A percentile compares a stretch with the other conserved stretches of the same genome.
These are phyloP conservation scores for Davidsoniella eucalypti DNA, from an alignment of 2,329 filamentous ascomycete genomes.

Conservation along the genomic window DNA sequence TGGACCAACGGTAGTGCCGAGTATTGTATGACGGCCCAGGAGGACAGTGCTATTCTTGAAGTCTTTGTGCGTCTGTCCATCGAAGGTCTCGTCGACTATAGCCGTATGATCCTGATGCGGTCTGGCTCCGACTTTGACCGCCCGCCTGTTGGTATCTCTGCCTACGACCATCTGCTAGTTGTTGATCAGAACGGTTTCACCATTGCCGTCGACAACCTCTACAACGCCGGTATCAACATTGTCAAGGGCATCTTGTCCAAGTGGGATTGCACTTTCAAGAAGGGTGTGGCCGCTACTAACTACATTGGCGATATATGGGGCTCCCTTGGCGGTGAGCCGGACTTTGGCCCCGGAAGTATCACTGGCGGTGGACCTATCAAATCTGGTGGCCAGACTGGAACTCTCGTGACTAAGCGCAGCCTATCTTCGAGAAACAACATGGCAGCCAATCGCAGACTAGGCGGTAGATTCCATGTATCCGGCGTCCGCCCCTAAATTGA, in stretches of 20 bases:
- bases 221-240: constrained; percentile 46
- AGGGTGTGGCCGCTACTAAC: constrained; percentile 41
- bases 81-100: constrained; percentile 44
- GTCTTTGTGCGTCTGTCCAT: constrained; percentile 44
- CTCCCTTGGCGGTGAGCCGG: constrained; percentile 45
- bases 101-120: constrained; percentile 50
- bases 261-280: constrained; percentile 43
- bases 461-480: too few species aligned
- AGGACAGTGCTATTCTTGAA: constrained; percentile 54
- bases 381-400: constrained; percentile 10
- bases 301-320: constrained; percentile 60
- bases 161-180: constrained; percentile 42
- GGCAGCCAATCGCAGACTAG: too few species aligned
- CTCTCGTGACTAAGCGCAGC: not conserved
- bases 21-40: constrained; percentile 58
- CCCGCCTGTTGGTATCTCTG: constrained; percentile 39
- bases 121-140: constrained; percentile 57
- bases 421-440: too few species aligned
- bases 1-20: constrained; percentile 51
- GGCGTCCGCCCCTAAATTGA: too few species aligned
- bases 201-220: constrained; percentile 50
- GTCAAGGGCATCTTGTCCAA: constrained; percentile 43
- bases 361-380: constrained; percentile 22
- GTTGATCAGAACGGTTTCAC: constrained; percentile 46
- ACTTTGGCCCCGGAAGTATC: constrained; percentile 43